Conservation (phyloP, 371 early-diverging fungal genomes). For the Coemansia sp. region DNA sequence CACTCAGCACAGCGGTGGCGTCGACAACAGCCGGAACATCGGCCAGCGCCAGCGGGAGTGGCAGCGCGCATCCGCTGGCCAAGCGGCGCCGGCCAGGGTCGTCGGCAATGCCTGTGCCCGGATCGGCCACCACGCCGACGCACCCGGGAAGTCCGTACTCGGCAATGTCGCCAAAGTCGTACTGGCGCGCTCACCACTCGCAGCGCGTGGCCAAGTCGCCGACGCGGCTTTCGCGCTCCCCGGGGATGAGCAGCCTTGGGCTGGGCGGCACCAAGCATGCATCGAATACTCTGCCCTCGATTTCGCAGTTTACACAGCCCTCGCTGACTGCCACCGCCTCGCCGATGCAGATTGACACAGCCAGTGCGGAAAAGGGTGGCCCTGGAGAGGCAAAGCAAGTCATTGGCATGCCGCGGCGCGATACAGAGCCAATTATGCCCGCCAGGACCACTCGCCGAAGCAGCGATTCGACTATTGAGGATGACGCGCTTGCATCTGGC, state of each 20-base stretch:
- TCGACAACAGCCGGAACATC: not conserved
- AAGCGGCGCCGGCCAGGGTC: slow-evolving; percentile 16
- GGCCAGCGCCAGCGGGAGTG: not conserved
- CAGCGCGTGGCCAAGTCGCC: slow-evolving; percentile 27
- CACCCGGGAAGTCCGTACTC: slow-evolving; percentile 11
- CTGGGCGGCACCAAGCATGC: not conserved
- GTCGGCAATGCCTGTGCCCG: not conserved
- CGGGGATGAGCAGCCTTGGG: slow-evolving; percentile 1
- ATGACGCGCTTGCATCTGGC: slow-evolving; percentile 14
- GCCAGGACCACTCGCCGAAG: slow-evolving; percentile 13
- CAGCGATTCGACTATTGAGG: slow-evolving; percentile 29
- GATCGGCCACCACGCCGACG: not conserved
- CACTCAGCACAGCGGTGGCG: not conserved
- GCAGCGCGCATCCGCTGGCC: not conserved
- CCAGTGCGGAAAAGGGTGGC: slow-evolving; percentile 1
- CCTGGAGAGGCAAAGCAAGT: not conserved
- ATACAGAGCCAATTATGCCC: slow-evolving; percentile 3
- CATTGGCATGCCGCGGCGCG: not conserved
- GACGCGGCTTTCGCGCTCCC: slow-evolving; percentile 22
- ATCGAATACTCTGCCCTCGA: slow-evolving; percentile 16
- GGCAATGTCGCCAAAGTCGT: slow-evolving; percentile 10
- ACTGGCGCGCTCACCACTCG: slow-evolving; percentile 11
- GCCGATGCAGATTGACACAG: slow-evolving; percentile 23
- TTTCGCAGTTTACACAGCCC: slow-evolving; percentile 32
- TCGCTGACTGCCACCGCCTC: slow-evolving; percentile 1